A percentile compares a stretch with the other conserved stretches of the same genome.
phyloP scores from a whole-genome alignment of 768 basidiomycete genomes.

The Hemileccinum impolitum region DNA sequence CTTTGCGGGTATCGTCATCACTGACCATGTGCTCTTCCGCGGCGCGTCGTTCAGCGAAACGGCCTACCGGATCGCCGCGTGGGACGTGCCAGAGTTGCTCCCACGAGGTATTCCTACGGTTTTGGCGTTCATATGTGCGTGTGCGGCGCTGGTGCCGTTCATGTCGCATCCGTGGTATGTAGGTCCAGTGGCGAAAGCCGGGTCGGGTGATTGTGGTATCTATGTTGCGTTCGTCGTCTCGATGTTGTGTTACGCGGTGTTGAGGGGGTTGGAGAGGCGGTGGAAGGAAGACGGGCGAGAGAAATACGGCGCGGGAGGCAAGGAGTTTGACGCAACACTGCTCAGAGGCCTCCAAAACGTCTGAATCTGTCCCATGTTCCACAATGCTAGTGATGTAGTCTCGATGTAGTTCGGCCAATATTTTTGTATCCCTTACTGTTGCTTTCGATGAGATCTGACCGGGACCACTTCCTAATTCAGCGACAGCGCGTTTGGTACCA shows the following conservation, averaged over 20 bases:
- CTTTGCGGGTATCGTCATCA: slow-evolving; percentile 38
- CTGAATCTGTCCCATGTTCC: too few species aligned
- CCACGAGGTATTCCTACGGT: slow-evolving; percentile 44
- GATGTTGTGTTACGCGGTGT: slow-evolving; percentile 28
- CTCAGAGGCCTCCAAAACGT: too few species aligned
- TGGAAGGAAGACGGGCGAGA: slow-evolving; percentile 3
- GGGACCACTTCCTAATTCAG: too few species aligned
- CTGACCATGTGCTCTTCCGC: slow-evolving; percentile 46
- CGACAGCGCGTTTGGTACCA: too few species aligned
- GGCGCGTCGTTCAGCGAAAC: slow-evolving; percentile 28
- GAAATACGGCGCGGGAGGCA: not conserved
- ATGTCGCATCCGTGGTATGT: slow-evolving; percentile 54
- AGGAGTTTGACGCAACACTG: not conserved
- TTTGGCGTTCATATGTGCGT: slow-evolving; percentile 37
- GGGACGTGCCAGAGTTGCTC: slow-evolving; percentile 35
- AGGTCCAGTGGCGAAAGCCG: slow-evolving; percentile 43
- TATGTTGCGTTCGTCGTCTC: slow-evolving; percentile 37
- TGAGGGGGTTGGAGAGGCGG: slow-evolving; percentile 29
- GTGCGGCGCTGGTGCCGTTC: slow-evolving; percentile 40
- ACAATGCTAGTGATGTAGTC: too few species aligned
- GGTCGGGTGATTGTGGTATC: slow-evolving; percentile 49
- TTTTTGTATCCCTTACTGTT: too few species aligned
- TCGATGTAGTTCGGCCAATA: too few species aligned
- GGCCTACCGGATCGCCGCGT: slow-evolving; percentile 36
- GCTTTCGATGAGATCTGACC: too few species aligned